These are phyloP conservation scores for Kwoniella bestiolae DNA, from an alignment of 768 basidiomycete species.

Conservation along the genomic window DNA sequence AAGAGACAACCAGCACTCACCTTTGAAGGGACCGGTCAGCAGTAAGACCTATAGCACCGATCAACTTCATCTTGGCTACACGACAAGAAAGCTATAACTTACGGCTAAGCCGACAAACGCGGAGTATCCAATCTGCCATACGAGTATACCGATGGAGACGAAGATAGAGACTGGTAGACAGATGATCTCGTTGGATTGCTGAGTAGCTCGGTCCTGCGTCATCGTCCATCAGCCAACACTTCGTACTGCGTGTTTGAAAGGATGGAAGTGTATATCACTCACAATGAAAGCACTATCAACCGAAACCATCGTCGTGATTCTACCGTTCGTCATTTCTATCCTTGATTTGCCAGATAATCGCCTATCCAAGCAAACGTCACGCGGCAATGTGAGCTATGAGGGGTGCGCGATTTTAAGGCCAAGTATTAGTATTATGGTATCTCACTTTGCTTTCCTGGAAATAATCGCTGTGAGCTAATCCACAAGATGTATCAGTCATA, in stretches of 20 bases:
- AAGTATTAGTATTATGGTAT: too few relatives aligned
- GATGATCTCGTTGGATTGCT: neutral
- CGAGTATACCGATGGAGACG: conserved; percentile 60
- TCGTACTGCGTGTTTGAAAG: too few relatives aligned
- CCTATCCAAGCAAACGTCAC: conserved; percentile 1
- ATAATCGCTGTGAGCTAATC: neutral
- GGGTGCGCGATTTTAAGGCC: too few relatives aligned
- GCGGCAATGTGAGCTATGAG: too few relatives aligned
- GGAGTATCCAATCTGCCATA: conserved; percentile 68
- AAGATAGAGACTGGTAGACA: conserved; percentile 26
- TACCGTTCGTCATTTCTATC: conserved; percentile 66
- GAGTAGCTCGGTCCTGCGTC: neutral
- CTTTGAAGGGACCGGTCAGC: conserved; percentile 67
- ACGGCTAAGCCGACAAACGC: conserved; percentile 64
- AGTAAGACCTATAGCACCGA: conserved; percentile 57
- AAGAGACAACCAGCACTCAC: too few relatives aligned
- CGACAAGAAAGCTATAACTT: neutral
- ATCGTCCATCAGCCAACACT: neutral
- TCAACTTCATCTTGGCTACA: neutral
- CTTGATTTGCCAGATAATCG: conserved; percentile 69
- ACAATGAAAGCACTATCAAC: conserved; percentile 18
- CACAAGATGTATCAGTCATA: neutral
- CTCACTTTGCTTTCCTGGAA: neutral
- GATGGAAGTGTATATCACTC: neutral
- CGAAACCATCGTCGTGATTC: conserved; percentile 73